phyloP scores from a whole-genome alignment of 345 rosid species.

The Aquilaria yunnanensis region DNA sequence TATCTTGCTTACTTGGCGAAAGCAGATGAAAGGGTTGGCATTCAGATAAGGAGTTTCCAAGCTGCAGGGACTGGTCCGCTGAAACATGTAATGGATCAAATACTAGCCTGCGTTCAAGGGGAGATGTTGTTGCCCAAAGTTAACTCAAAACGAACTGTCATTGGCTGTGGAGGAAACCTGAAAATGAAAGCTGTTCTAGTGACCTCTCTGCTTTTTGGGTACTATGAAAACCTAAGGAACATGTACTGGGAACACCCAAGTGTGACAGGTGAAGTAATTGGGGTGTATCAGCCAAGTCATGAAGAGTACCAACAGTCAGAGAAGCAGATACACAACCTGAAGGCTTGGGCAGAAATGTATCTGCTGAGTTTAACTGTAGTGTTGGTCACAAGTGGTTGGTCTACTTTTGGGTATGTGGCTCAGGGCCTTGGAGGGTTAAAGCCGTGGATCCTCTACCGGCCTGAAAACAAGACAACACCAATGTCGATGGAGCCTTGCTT shows the following conservation, averaged over 20 bases:
- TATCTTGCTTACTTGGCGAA: conserved; percentile 47
- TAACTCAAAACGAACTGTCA: conserved; percentile 13
- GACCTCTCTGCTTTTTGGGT: conserved; percentile 50
- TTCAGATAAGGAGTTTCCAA: conserved; percentile 51
- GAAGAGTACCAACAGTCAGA: conserved; percentile 63
- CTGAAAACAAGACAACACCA: conserved; percentile 37
- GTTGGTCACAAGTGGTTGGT: conserved; percentile 66
- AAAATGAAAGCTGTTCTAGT: conserved; percentile 49
- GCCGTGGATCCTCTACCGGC: conserved; percentile 67
- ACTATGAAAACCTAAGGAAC: conserved; percentile 43
- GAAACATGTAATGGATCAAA: conserved; percentile 44
- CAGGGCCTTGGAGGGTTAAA: conserved; percentile 64
- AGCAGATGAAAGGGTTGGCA: conserved; percentile 66
- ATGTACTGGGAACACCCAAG: conserved; percentile 62
- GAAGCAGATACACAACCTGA: conserved; percentile 46
- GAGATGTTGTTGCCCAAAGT: conserved; percentile 46
- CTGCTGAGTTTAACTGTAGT: conserved; percentile 50
- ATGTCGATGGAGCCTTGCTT: conserved; percentile 77
- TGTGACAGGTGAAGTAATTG: conserved; percentile 46
- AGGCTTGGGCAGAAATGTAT: conserved; percentile 76
- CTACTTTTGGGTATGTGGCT: conserved; percentile 76
- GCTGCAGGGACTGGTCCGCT: conserved; percentile 40
- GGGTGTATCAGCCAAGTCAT: conserved; percentile 64
- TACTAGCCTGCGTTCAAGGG: conserved; percentile 40
- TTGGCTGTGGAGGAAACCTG: conserved; percentile 11